phyloP scores from a whole-genome alignment of 768 basidiomycete species.

The Termitomyces titanicus region DNA sequence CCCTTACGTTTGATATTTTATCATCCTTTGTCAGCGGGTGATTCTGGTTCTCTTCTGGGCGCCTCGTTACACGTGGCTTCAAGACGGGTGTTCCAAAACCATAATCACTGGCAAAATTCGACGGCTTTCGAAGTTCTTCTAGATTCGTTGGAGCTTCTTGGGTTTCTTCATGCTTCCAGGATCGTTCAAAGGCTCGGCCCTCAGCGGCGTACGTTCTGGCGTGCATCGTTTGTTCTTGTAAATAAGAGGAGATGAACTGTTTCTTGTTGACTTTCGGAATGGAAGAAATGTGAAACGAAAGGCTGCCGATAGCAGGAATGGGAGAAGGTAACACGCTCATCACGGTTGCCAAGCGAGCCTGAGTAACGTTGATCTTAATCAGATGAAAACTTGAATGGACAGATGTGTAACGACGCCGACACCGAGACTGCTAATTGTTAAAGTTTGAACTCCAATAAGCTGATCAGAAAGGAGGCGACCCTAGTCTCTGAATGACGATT shows the following conservation, averaged over 20 bases:
- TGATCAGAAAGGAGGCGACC: background rate
- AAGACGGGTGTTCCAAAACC: constrained; percentile 56
- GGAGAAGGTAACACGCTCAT: constrained; percentile 1
- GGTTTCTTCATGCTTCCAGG: constrained; percentile 23
- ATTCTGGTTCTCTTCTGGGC: background rate
- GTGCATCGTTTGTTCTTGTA: constrained; percentile 46
- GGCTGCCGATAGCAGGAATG: background rate
- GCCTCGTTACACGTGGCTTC: constrained; percentile 37
- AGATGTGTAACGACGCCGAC: background rate
- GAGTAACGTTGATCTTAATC: background rate
- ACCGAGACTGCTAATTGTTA: background rate
- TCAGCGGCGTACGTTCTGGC: constrained; percentile 40
- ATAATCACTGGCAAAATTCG: constrained; percentile 14
- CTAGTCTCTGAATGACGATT: background rate
- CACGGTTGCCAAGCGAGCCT: background rate
- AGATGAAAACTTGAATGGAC: background rate
- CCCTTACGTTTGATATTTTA: background rate
- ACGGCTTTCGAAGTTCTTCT: background rate
- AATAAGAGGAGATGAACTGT: constrained; percentile 40
- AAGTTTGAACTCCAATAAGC: background rate
- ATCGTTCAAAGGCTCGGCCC: constrained; percentile 26
- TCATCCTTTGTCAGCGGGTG: constrained; percentile 2
- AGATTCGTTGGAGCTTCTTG: background rate
- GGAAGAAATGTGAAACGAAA: constrained; percentile 19
- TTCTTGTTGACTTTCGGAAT: constrained; percentile 39